phyloP scores from a whole-genome alignment of 495 filamentous ascomycete species.

The Lichina pygmaea region DNA sequence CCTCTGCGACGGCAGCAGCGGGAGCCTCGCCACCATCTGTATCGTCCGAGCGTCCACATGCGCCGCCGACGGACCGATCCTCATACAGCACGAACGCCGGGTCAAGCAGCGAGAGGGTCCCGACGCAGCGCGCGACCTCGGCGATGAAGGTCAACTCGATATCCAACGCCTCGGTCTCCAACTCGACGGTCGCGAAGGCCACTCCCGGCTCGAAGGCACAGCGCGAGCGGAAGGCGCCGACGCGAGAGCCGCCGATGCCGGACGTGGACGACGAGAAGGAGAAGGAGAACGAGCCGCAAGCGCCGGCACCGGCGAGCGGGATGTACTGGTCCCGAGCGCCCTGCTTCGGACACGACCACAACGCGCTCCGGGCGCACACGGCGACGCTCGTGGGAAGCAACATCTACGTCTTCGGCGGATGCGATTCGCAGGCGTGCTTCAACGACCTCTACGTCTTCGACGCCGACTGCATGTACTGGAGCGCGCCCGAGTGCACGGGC shows the following conservation, averaged over 20 bases:
- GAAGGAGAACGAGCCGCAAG: conserved; percentile 19
- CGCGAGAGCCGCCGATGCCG: conserved; percentile 24
- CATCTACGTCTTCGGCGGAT: conserved; percentile 39
- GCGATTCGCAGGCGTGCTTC: conserved; percentile 33
- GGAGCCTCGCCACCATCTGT: too few relatives aligned
- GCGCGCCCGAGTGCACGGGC: conserved; percentile 26
- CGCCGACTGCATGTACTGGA: conserved; percentile 38
- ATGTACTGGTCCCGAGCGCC: conserved; percentile 43
- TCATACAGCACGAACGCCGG: not conserved
- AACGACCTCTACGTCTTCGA: conserved; percentile 38
- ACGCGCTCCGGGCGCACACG: conserved; percentile 32
- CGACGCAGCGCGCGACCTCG: not conserved
- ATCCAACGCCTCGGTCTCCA: not conserved
- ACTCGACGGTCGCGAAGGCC: not conserved
- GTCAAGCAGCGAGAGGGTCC: not conserved
- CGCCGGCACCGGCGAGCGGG: conserved; percentile 29
- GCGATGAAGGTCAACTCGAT: conserved; percentile 2
- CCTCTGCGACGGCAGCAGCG: too few relatives aligned
- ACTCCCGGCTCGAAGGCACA: not conserved
- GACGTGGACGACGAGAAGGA: conserved; percentile 21
- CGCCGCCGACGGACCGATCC: not conserved
- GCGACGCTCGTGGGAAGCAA: conserved; percentile 31
- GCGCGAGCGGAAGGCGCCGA: conserved; percentile 3
- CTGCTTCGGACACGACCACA: conserved; percentile 25
- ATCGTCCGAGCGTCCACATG: not conserved